These are phyloP conservation scores for Pythium dissimile DNA, from an alignment of 352 stramenopile genomes.

Conservation along the genomic window DNA sequence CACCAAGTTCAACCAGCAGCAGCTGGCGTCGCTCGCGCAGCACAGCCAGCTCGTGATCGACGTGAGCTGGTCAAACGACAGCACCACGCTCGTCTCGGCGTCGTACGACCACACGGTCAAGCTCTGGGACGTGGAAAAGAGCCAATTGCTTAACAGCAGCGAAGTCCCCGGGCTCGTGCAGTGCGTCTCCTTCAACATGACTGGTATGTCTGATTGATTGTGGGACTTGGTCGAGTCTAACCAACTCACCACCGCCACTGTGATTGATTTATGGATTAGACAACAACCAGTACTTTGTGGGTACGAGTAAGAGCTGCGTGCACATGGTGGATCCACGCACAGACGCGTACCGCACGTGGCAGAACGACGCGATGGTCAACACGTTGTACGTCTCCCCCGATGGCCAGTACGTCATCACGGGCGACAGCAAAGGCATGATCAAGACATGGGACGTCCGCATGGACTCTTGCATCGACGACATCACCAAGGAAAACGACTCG, in stretches of 20 bases:
- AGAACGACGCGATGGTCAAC: conserved; percentile 87
- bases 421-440: conserved; percentile 84
- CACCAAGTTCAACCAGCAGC: conserved; percentile 87
- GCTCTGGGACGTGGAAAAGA: conserved; percentile 85
- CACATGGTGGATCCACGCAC: conserved; percentile 71
- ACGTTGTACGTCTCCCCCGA: conserved; percentile 74
- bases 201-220: conserved; percentile 36
- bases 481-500: conserved; percentile 76
- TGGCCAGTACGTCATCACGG: conserved; percentile 74
- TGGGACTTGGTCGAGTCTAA: too few relatives aligned
- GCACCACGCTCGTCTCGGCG: conserved; percentile 60
- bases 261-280: conserved; percentile 30
- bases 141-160: conserved; percentile 50
- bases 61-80: conserved; percentile 82
- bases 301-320: conserved; percentile 77
- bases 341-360: conserved; percentile 45
- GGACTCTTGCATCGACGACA: conserved; percentile 70
- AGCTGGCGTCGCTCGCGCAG: conserved; percentile 68
- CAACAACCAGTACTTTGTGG: conserved; percentile 78
- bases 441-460: conserved; percentile 87
- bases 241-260: background rate
- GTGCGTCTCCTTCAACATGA: conserved; percentile 79
- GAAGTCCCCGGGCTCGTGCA: conserved; percentile 80
- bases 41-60: conserved; percentile 86
- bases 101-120: conserved; percentile 89